A percentile compares a stretch with the other conserved stretches of the same genome.
phyloP scores from a whole-genome alignment of 805 yeast genomes.

The Lipomyces chichibuensis region DNA sequence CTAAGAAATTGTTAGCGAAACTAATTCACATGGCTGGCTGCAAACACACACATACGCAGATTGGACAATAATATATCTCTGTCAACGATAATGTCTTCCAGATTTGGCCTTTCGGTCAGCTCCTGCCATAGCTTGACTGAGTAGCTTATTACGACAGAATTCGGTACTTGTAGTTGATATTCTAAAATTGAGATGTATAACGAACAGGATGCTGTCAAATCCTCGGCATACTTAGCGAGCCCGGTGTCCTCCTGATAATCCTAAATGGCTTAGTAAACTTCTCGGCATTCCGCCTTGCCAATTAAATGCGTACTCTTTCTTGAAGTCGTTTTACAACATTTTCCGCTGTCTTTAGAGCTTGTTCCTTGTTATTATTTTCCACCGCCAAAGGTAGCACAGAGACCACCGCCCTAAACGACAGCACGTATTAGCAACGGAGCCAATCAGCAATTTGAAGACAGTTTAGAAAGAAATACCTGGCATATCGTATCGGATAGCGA shows the following conservation, averaged over 20 bases:
- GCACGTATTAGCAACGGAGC: neutral
- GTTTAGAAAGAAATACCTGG: constrained; percentile 8
- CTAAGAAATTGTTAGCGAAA: constrained; percentile 7
- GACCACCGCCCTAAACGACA: neutral
- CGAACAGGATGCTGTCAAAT: constrained; percentile 15
- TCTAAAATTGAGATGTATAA: constrained; percentile 16
- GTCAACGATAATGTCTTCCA: constrained; percentile 13
- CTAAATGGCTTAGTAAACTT: neutral
- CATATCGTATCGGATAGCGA: constrained; percentile 15
- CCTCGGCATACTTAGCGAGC: constrained; percentile 6
- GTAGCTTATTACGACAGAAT: neutral
- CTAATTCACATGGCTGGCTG: neutral
- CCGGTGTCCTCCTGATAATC: constrained; percentile 10
- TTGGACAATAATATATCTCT: constrained; percentile 4
- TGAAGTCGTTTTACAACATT: neutral
- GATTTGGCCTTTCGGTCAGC: neutral
- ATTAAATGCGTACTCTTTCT: neutral
- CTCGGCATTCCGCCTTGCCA: neutral
- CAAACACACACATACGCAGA: constrained; percentile 2
- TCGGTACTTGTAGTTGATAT: constrained; percentile 4
- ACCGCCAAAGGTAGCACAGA: constrained; percentile 3
- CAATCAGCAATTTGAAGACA: neutral
- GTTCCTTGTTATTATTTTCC: constrained; percentile 2
- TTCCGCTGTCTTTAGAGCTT: neutral
- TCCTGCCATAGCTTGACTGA: constrained; percentile 12